Conservation (phyloP, 768 basidiomycete genomes). For the Suillus ampliporus region DNA sequence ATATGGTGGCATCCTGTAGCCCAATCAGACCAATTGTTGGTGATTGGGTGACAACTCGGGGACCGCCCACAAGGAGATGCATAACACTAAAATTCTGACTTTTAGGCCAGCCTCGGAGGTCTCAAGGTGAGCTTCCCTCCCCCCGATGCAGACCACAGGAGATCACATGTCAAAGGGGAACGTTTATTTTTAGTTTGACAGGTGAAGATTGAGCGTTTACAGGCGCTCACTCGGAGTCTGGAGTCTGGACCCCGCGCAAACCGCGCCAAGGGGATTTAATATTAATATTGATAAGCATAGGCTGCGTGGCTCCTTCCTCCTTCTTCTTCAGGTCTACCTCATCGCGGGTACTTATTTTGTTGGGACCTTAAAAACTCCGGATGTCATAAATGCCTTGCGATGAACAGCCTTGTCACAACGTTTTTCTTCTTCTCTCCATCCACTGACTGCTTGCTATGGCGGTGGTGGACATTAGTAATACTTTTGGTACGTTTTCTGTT, state of each 20-base stretch:
- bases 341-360: neutral
- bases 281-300: neutral
- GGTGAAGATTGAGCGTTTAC: neutral
- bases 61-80: too few species aligned
- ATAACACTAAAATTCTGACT: too few species aligned
- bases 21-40: too few species aligned
- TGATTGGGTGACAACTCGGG: too few species aligned
- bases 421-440: neutral
- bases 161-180: neutral
- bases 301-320: too few species aligned
- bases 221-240: neutral
- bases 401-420: neutral
- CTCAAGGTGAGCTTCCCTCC: neutral
- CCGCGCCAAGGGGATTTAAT: neutral
- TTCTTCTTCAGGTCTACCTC: neutral
- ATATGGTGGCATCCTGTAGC: too few species aligned
- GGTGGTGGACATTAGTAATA: slow-evolving; percentile 11
- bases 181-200: neutral
- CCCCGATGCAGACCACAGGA: too few species aligned
- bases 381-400: neutral
- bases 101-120: neutral
- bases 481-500: slow-evolving; percentile 9
- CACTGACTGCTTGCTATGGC: neutral
- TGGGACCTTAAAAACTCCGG: slow-evolving; percentile 2
- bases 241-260: neutral